Base-by-base conservation (phyloP, 2,329 filamentous ascomycete species). In the Penicillium sp. region DNA sequence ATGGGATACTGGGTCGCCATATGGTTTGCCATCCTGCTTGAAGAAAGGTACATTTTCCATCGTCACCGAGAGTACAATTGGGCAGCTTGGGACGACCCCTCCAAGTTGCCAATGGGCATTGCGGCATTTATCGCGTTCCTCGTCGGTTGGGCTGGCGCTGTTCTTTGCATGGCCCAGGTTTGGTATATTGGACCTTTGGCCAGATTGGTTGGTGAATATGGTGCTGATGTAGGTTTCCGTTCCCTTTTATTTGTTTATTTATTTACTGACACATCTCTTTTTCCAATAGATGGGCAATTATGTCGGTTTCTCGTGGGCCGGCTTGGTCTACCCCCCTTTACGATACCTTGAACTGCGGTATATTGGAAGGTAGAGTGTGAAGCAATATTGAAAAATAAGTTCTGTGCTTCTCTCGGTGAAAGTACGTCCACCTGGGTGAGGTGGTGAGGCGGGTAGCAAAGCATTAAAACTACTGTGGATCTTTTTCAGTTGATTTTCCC, bases 1-100 rank as follows among this genome's bases (percentile, higher is more conserved):
- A 88, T 89, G 82, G 86, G 86, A 1, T 89, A 88, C 69, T 89
- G 84, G 85, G 79, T 87, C 16, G 79, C 79, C 14, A 82, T 87
- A 46, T 87, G 84, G 83, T 77, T 87, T 20, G 79, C 80, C 1
- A 86, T 89, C 47, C 74, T 82, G 1, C 68, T 75, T 14, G 72
- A 76, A 58, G 86, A 89, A 65, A 80, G 85, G 49, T 67, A 85
- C 20, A 74, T 89, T 49, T 89, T 89, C 68, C 77, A 83, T 1
- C 72, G 76, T 3, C 74, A 68, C 49, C 42, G 65, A 1, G 76
- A 74, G 1, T 88, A 82, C 69, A 79, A 84, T 60, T 88, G 85
- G 84, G 72, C 73, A 16, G 73, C 75, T 3, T 89, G 86, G 85
- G 77, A 86, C 60, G 79, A 83, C 57, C 76, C 76, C 48, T 72